These are phyloP conservation scores for Acephala macrosclerotiorum DNA, from an alignment of 2,329 filamentous ascomycete genomes.

Conservation along the genomic window DNA sequence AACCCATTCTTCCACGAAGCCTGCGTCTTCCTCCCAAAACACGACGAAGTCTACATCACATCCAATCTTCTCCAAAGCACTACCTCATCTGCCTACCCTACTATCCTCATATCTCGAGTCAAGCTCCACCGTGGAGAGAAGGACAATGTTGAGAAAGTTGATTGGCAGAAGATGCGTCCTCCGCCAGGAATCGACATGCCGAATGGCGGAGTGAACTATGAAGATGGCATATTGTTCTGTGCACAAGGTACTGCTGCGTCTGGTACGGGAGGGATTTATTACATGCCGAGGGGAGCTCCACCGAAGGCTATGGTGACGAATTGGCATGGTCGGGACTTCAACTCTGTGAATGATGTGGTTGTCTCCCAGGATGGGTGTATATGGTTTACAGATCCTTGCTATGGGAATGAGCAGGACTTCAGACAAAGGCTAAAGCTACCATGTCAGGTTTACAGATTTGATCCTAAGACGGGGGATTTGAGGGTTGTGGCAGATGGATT, in stretches of 20 bases:
- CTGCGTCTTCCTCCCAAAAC: slow-evolving; percentile 50
- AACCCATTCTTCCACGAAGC: slow-evolving; percentile 56
- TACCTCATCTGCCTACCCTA: slow-evolving; percentile 48
- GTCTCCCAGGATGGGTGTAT: slow-evolving; percentile 49
- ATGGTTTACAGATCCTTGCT: slow-evolving; percentile 58
- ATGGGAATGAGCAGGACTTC: slow-evolving; percentile 54
- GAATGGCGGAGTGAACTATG: slow-evolving; percentile 51
- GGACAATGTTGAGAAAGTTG: slow-evolving; percentile 42
- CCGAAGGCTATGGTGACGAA: slow-evolving; percentile 48
- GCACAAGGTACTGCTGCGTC: slow-evolving; percentile 46
- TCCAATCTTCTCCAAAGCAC: slow-evolving; percentile 52
- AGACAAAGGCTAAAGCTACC: slow-evolving; percentile 53
- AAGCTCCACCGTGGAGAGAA: slow-evolving; percentile 42
- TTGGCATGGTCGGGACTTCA: slow-evolving; percentile 55
- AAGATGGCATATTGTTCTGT: slow-evolving; percentile 51
- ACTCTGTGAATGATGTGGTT: slow-evolving; percentile 54
- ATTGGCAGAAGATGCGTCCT: slow-evolving; percentile 45
- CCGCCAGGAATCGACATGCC: slow-evolving; percentile 55
- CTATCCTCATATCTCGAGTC: slow-evolving; percentile 55
- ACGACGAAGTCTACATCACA: slow-evolving; percentile 54
- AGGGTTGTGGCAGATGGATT: slow-evolving; percentile 57
- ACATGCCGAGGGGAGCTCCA: slow-evolving; percentile 36
- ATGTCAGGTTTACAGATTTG: slow-evolving; percentile 56
- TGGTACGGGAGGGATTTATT: slow-evolving; percentile 40
- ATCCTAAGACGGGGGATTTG: slow-evolving; percentile 49